Base-by-base conservation (phyloP, 2,329 filamentous ascomycete species). In the Lasiodiplodia citricola region DNA sequence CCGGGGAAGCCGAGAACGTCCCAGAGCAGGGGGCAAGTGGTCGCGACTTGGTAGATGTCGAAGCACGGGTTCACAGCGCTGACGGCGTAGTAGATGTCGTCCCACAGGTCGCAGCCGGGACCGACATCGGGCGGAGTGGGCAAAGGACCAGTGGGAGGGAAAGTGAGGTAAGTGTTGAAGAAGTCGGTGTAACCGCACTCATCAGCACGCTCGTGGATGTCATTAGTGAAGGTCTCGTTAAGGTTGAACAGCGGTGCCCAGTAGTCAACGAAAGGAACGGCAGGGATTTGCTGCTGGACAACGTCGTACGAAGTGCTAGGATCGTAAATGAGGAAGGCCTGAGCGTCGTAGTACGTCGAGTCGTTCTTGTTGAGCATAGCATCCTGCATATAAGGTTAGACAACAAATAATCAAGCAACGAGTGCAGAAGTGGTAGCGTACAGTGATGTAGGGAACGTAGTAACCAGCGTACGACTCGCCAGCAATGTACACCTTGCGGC, bases 301-400 rank as follows among this genome's bases (percentile, higher is more conserved):
- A 79, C 78, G 57, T 86, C 82, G 13, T 85, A 83, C 13, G 87
- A 87, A 21, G 91, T 84, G 4, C 85, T 83, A 0, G 92, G 91
- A 72, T 94, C 91, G 74, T 93, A 92, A 70, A 95, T 88, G 79
- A 94, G 80, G 70, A 7, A 47, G n/a, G 60, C 60, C 31, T 68
- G 60, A 31, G 94, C 78, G 75, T 94, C 86, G 78, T 88, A 94
- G 79, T 92, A 90, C 10, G 81, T 82, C 4, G 83, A 87, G 78
- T 94, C 86, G 7, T 92, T 87, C 62, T 84, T 84, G 67, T 92
- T 87, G 71, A 94, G 82, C 85, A 96, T 92, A 35, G 88, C 89
- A 73, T 89, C 87, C 60, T 64, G n/a, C 28, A n/a, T 14, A 13
- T 38, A 18, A 25, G n/a, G 47, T 64, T 11, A 64, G 60, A 51